phyloP scores from a whole-genome alignment of 306 rosid genomes.

The Dryas octopetala region DNA sequence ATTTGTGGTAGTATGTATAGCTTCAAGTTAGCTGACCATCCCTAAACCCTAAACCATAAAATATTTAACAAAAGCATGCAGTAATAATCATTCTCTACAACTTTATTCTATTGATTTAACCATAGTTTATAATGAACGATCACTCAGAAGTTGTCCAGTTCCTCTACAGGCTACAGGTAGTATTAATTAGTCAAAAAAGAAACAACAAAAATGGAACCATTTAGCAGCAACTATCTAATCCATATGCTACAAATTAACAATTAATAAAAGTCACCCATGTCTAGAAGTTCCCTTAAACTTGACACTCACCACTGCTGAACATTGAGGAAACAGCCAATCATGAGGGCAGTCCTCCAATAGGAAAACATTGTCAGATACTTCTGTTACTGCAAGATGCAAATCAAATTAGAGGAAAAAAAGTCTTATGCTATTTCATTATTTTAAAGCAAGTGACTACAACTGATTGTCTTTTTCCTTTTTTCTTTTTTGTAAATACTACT shows the following conservation, averaged over 20 bases:
- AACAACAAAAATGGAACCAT: background rate
- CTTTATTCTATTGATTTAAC: background rate
- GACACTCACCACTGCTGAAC: slow-evolving; percentile 89
- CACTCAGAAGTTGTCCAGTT: background rate
- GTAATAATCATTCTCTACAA: background rate
- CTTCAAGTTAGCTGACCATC: background rate
- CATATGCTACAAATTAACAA: background rate
- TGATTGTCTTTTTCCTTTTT: background rate
- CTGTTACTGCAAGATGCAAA: slow-evolving; percentile 56
- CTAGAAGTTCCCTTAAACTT: background rate
- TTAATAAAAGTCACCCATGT: background rate
- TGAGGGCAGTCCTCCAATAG: slow-evolving; percentile 92
- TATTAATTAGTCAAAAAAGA: background rate
- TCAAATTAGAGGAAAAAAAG: background rate
- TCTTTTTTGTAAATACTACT: background rate
- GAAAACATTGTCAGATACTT: slow-evolving; percentile 65
- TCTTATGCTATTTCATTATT: background rate
- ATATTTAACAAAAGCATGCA: background rate
- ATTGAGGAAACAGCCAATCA: slow-evolving; percentile 95
- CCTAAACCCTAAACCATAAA: background rate
- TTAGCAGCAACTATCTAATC: too few species aligned
- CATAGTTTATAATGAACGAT: background rate
- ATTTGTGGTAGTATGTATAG: background rate
- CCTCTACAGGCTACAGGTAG: background rate
- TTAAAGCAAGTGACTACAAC: slow-evolving; percentile 18